A percentile compares a stretch with the other conserved stretches of the same genome.
Conservation (phyloP, 345 rosid genomes). For the Combretum micranthum region DNA sequence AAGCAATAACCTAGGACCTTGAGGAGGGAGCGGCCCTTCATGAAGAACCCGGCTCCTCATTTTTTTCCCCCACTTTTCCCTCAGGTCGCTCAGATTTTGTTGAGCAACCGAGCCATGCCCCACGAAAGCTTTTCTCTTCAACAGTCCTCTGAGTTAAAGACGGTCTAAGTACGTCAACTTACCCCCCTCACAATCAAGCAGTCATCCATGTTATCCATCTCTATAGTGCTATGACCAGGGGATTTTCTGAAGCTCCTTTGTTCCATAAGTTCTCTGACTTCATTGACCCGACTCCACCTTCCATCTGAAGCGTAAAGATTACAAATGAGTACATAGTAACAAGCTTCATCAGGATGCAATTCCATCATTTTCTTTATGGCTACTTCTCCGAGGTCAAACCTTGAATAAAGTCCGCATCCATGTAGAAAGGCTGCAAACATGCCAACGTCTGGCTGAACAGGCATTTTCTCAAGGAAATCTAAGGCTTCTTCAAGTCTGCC, state of each 20-base stretch:
- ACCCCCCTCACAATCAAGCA: constrained; percentile 18
- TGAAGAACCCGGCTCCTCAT: too few relatives aligned
- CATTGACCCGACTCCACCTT: constrained; percentile 64
- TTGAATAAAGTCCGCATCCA: constrained; percentile 77
- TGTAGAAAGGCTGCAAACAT: constrained; percentile 78
- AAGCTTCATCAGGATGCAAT: constrained; percentile 58
- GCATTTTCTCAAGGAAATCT: constrained; percentile 63
- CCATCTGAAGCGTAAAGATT: constrained; percentile 84
- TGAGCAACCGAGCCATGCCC: too few relatives aligned
- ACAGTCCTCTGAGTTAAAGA: too few relatives aligned
- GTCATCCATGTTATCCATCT: constrained; percentile 26
- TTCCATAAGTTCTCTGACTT: constrained; percentile 66
- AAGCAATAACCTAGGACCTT: too few relatives aligned
- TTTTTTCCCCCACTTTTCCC: too few relatives aligned
- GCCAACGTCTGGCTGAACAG: constrained; percentile 48
- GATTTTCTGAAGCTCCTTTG: constrained; percentile 48
- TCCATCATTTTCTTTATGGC: constrained; percentile 60
- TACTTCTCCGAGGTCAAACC: constrained; percentile 74
- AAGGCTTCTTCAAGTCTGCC: constrained; percentile 83
- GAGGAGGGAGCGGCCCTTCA: too few relatives aligned
- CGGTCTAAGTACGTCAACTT: constrained; percentile 1
- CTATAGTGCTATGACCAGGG: constrained; percentile 49
- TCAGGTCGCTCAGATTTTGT: too few relatives aligned
- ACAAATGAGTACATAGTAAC: constrained; percentile 68
- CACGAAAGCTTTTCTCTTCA: too few relatives aligned